phyloP scores from a whole-genome alignment of 257 asterid genomes.

The Solanum chilense region DNA sequence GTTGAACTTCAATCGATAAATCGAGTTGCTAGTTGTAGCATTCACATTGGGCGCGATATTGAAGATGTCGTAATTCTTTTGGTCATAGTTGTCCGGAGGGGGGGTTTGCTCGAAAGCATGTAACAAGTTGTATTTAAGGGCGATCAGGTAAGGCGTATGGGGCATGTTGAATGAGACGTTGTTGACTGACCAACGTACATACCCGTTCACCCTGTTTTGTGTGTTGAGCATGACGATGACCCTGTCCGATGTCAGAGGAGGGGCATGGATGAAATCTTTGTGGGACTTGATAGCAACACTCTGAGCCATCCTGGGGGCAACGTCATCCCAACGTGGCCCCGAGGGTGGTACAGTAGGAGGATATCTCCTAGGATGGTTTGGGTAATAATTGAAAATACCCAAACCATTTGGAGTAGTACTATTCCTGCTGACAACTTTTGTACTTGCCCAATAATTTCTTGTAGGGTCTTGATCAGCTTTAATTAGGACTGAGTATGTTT shows the following conservation, averaged over 20 bases:
- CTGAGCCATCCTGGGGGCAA: constrained; percentile 31
- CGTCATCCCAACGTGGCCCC: constrained; percentile 65
- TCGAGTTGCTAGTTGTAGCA: constrained; percentile 46
- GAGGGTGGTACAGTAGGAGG: constrained; percentile 50
- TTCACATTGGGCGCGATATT: constrained; percentile 18
- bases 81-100: constrained; percentile 56
- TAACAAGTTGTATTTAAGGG: constrained; percentile 30
- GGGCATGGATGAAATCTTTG: constrained; percentile 35
- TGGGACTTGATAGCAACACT: constrained; percentile 40
- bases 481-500: constrained; percentile 71
- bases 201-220: constrained; percentile 44
- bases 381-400: constrained; percentile 64
- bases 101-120: constrained; percentile 37
- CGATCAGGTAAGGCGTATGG: constrained; percentile 62
- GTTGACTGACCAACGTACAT: constrained; percentile 58
- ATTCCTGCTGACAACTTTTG: constrained; percentile 44
- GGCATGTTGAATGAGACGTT: constrained; percentile 68
- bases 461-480: constrained; percentile 61
- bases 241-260: constrained; percentile 56
- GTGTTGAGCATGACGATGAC: constrained; percentile 85
- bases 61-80: constrained; percentile 27
- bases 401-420: constrained; percentile 52
- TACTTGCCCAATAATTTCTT: constrained; percentile 66
- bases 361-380: constrained; percentile 38
- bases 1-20: constrained; percentile 51